These are phyloP conservation scores for Orbilia brochopaga DNA, from an alignment of 2,329 filamentous ascomycete genomes.

Conservation along the genomic window DNA sequence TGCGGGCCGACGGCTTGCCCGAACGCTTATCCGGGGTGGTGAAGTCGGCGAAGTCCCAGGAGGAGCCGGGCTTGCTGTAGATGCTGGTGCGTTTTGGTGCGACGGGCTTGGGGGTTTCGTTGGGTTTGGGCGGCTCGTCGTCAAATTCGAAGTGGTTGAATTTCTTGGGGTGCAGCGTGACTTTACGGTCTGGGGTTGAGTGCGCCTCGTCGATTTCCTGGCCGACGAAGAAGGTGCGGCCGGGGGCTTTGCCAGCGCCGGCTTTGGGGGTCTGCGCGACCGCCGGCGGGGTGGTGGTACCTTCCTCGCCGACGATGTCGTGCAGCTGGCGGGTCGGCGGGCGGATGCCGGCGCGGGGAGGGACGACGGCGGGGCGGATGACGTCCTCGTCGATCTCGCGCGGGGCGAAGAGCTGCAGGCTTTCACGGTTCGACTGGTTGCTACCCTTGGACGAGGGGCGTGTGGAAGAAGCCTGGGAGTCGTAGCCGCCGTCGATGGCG, in stretches of 20 bases:
- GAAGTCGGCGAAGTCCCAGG: conserved; percentile 91
- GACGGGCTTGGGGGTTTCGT: conserved; percentile 56
- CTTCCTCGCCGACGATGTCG: conserved; percentile 70
- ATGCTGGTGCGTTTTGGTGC: conserved; percentile 55
- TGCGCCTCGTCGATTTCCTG: conserved; percentile 55
- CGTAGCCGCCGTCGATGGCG: not conserved
- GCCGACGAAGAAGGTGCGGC: conserved; percentile 64
- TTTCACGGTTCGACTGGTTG: conserved; percentile 70
- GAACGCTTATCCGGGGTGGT: conserved; percentile 78
- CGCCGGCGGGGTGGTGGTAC: conserved; percentile 9
- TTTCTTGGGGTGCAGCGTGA: conserved; percentile 75
- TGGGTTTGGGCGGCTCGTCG: conserved; percentile 66
- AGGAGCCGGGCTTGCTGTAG: conserved; percentile 71
- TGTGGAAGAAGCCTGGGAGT: conserved; percentile 43
- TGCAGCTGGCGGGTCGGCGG: conserved; percentile 70
- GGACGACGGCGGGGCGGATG: conserved; percentile 57
- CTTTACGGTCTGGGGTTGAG: conserved; percentile 56
- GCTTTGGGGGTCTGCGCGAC: conserved; percentile 54
- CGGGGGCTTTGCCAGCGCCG: conserved; percentile 57
- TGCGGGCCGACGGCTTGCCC: conserved; percentile 69
- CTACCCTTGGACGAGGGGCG: conserved; percentile 50
- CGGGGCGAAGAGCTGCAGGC: conserved; percentile 75
- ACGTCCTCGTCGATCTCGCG: conserved; percentile 66
- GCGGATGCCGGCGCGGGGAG: conserved; percentile 65
- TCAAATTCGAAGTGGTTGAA: conserved; percentile 86